Conservation (phyloP, 495 filamentous ascomycete genomes). For the Melanomma pulvis-pyrius region DNA sequence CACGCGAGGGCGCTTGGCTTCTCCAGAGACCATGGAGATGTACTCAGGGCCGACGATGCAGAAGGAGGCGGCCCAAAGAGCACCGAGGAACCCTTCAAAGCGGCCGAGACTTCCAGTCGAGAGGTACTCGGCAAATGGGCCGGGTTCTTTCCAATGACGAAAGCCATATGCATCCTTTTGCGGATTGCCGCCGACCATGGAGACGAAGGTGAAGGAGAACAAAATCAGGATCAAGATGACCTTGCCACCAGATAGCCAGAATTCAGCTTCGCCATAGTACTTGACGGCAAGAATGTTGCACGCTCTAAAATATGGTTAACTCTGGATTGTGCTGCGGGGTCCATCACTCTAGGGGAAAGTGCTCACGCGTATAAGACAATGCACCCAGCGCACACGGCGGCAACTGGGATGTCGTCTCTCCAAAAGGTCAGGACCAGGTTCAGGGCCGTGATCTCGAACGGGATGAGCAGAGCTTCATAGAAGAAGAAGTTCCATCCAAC, state of each 20-base stretch:
- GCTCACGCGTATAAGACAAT: conserved; percentile 45
- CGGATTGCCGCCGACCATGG: conserved; percentile 56
- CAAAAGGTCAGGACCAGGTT: conserved; percentile 54
- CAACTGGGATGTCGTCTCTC: conserved; percentile 50
- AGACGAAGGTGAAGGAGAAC: conserved; percentile 54
- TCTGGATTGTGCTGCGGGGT: neutral
- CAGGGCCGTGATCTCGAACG: conserved; percentile 58
- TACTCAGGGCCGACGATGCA: conserved; percentile 49
- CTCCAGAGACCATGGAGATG: conserved; percentile 51
- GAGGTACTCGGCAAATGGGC: conserved; percentile 47
- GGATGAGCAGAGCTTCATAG: conserved; percentile 58
- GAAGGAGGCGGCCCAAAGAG: conserved; percentile 47
- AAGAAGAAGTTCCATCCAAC: conserved; percentile 52
- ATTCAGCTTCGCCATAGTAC: conserved; percentile 55
- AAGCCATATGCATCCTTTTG: conserved; percentile 53
- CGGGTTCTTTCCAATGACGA: conserved; percentile 50
- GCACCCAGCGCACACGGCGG: conserved; percentile 46
- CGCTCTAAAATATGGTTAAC: conserved; percentile 33
- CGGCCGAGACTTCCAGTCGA: conserved; percentile 46
- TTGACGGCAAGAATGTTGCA: conserved; percentile 53
- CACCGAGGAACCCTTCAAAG: conserved; percentile 52
- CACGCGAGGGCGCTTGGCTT: conserved; percentile 48
- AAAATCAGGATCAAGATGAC: conserved; percentile 52
- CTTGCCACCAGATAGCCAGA: conserved; percentile 55
- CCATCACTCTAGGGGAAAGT: neutral